A percentile compares a stretch with the other conserved stretches of the same genome.
These are phyloP conservation scores for Termitomyces sp. DNA, from an alignment of 768 basidiomycete genomes.

Conservation along the genomic window DNA sequence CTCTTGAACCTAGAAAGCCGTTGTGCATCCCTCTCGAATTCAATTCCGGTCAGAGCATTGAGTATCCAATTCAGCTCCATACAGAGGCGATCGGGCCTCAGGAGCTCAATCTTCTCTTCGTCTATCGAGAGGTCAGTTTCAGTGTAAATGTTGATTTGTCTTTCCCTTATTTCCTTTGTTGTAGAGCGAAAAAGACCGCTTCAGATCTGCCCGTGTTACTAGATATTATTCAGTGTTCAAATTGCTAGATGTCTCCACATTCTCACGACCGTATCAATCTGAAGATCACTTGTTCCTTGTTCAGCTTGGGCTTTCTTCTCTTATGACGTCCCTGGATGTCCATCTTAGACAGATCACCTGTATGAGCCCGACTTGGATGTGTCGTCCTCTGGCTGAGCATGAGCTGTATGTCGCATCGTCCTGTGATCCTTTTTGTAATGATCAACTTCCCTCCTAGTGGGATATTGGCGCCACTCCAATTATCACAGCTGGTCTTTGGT, in stretches of 20 bases:
- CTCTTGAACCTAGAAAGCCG: conserved; percentile 42
- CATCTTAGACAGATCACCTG: conserved; percentile 53
- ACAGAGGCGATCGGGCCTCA: conserved; percentile 41
- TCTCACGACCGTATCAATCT: conserved; percentile 45
- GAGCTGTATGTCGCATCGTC: conserved; percentile 35
- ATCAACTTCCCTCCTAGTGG: conserved; percentile 24
- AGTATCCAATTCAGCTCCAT: conserved; percentile 51
- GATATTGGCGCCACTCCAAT: conserved; percentile 41
- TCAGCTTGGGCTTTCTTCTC: conserved; percentile 53
- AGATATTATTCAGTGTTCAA: conserved; percentile 56
- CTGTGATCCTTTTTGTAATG: conserved; percentile 5
- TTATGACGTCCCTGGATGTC: conserved; percentile 32
- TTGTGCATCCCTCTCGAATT: conserved; percentile 39
- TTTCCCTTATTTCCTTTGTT: background rate
- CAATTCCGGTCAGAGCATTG: conserved; percentile 41
- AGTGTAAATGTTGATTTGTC: background rate
- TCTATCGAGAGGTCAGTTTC: conserved; percentile 49
- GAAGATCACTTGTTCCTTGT: conserved; percentile 46
- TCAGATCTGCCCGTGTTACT: conserved; percentile 51
- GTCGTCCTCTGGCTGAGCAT: conserved; percentile 30
- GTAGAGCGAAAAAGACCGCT: conserved; percentile 45
- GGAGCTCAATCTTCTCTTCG: conserved; percentile 57
- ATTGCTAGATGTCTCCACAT: conserved; percentile 48
- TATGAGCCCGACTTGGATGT: conserved; percentile 68
- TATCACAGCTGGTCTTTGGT: conserved; percentile 38